Conservation (phyloP, 2,329 filamentous ascomycete genomes). For the Talaromyces atroroseus region DNA sequence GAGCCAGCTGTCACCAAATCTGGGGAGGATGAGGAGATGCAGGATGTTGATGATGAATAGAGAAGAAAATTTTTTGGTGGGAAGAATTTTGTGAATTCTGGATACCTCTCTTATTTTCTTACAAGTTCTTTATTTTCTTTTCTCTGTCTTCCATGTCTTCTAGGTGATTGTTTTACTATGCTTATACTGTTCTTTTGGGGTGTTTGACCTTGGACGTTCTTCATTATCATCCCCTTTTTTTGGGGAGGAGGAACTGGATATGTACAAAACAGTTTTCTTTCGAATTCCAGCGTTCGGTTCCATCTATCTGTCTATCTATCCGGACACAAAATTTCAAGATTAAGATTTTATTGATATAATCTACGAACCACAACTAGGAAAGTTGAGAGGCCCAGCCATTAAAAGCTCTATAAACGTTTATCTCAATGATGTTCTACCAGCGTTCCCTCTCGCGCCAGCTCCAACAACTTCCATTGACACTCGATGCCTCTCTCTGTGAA, state of each 20-base stretch:
- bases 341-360: not conserved
- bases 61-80: not conserved
- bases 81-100: not conserved
- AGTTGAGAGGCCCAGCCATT: no score
- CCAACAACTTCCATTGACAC: slow-evolving; percentile 81
- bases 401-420: no score
- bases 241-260: not conserved
- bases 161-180: slow-evolving; percentile 4
- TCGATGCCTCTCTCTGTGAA: slow-evolving; percentile 63
- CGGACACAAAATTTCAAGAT: not conserved
- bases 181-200: not conserved
- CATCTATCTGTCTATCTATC: not conserved
- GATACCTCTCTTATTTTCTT: slow-evolving; percentile 15
- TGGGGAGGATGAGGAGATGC: slow-evolving; percentile 20
- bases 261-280: slow-evolving; percentile 8
- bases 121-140: slow-evolving; percentile 1
- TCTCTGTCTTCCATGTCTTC: slow-evolving; percentile 4
- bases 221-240: not conserved
- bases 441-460: slow-evolving; percentile 67
- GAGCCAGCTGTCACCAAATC: slow-evolving; percentile 23
- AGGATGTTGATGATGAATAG: slow-evolving; percentile 13
- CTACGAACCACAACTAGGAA: not conserved
- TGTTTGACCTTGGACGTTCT: not conserved
- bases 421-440: slow-evolving; percentile 25
- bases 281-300: slow-evolving; percentile 5